Evolutionary conservation across 441 rosid genomes (phyloP).

Genomic region (Flueggea neowawraea): DNA sequence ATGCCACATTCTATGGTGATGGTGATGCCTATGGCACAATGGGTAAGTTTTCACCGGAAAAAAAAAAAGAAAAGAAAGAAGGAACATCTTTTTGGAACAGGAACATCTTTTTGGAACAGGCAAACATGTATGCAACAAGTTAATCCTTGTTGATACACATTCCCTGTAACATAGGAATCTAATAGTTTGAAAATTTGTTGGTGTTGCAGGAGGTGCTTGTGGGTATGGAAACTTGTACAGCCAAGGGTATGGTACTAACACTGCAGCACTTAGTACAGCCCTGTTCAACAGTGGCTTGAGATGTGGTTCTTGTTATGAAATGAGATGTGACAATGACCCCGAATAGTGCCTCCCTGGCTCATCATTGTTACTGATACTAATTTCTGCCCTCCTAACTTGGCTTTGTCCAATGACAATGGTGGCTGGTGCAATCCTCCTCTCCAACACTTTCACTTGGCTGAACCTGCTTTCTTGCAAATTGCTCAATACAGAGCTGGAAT

Average conservation of each 20-base stretch:
- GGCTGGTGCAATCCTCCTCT: slow-evolving; percentile 99
- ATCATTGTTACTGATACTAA: slow-evolving; percentile 88
- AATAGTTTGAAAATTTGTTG: background rate
- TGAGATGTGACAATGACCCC: slow-evolving; percentile 73
- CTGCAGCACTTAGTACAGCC: slow-evolving; percentile 94
- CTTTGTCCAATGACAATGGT: slow-evolving; percentile 70
- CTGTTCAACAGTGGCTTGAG: slow-evolving; percentile 88
- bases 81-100: no score
- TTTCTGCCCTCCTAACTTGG: slow-evolving; percentile 88
- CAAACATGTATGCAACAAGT: no score
- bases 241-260: slow-evolving; percentile 95
- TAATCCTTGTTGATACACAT: no score
- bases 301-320: slow-evolving; percentile 89
- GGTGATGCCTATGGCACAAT: slow-evolving; percentile 95
- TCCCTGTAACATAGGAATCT: background rate
- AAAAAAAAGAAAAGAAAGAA: no score
- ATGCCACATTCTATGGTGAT: slow-evolving; percentile 93
- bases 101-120: no score
- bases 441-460: slow-evolving; percentile 87
- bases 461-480: slow-evolving; percentile 85
- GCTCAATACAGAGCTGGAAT: slow-evolving; percentile 93
- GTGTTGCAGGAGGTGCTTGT: slow-evolving; percentile 90
- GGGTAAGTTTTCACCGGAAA: slow-evolving; percentile 41
- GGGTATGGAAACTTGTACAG: slow-evolving; percentile 89
- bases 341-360: slow-evolving; percentile 79